Evolutionary conservation across 2,329 filamentous ascomycete genomes (phyloP).

Genomic region (Beauveria brongniartii): DNA sequence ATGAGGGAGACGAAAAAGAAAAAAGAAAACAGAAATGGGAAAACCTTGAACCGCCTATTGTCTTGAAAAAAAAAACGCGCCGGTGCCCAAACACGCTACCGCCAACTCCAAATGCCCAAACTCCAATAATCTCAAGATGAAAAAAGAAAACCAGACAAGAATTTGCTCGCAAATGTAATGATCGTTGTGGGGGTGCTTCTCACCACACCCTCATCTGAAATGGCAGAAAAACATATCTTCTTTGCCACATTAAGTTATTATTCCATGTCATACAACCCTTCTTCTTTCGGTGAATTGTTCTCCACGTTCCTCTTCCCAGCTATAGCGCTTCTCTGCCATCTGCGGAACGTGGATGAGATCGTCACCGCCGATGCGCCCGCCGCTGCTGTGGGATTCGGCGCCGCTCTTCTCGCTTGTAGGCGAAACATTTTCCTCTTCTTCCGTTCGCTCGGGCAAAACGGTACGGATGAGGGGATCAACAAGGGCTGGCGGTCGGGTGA

Average conservation of each 20-base stretch:
- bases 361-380: slow-evolving; percentile 35
- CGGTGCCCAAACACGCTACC: neutral
- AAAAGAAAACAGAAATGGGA: neutral
- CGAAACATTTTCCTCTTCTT: neutral
- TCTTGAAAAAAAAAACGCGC: neutral
- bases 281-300: neutral
- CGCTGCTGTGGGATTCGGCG: slow-evolving; percentile 20
- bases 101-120: slow-evolving; percentile 1
- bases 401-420: neutral
- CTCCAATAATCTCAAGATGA: neutral
- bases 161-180: slow-evolving; percentile 4
- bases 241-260: neutral
- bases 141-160: neutral
- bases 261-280: neutral
- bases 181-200: neutral
- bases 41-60: neutral
- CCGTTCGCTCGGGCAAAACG: neutral
- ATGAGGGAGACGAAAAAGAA: neutral
- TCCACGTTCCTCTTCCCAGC: slow-evolving; percentile 37
- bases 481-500: slow-evolving; percentile 4
- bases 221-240: neutral
- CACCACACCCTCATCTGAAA: neutral
- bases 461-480: neutral
- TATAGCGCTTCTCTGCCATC: slow-evolving; percentile 40
- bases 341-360: slow-evolving; percentile 46